Evolutionary conservation across 148 eudicot genomes (phyloP).

Genomic region (Agrostemma githago): DNA sequence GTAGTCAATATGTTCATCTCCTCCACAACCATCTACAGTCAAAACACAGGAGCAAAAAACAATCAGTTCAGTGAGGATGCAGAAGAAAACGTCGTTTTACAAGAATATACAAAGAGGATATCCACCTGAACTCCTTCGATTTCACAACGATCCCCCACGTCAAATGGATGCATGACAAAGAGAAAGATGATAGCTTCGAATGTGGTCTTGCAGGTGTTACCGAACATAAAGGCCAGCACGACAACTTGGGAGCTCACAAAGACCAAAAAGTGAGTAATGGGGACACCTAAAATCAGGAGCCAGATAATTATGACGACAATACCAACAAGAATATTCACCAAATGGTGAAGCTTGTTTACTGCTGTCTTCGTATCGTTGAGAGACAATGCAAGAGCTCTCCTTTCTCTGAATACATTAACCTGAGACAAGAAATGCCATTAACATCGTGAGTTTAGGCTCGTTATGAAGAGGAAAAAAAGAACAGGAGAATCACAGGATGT

Average conservation of each 20-base stretch:
- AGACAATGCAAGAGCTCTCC: conserved; percentile 76
- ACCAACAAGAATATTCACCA: conserved; percentile 50
- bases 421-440: conserved; percentile 19
- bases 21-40: conserved; percentile 71
- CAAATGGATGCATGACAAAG: conserved; percentile 49
- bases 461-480: too few relatives aligned
- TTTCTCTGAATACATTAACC: conserved; percentile 72
- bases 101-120: background rate
- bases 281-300: conserved; percentile 62
- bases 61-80: background rate
- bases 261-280: conserved; percentile 56
- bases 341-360: conserved; percentile 66
- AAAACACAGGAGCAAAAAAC: background rate
- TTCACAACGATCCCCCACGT: conserved; percentile 33
- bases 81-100: background rate
- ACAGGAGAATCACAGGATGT: background rate
- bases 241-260: conserved; percentile 64
- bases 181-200: conserved; percentile 84
- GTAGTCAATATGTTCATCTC: conserved; percentile 83
- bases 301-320: conserved; percentile 46
- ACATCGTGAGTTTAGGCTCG: background rate
- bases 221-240: conserved; percentile 54
- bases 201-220: conserved; percentile 75
- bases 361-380: conserved; percentile 83
- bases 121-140: conserved; percentile 66